phyloP scores from a whole-genome alignment of 164 flowering plant species.

The Umbellularia californica region DNA sequence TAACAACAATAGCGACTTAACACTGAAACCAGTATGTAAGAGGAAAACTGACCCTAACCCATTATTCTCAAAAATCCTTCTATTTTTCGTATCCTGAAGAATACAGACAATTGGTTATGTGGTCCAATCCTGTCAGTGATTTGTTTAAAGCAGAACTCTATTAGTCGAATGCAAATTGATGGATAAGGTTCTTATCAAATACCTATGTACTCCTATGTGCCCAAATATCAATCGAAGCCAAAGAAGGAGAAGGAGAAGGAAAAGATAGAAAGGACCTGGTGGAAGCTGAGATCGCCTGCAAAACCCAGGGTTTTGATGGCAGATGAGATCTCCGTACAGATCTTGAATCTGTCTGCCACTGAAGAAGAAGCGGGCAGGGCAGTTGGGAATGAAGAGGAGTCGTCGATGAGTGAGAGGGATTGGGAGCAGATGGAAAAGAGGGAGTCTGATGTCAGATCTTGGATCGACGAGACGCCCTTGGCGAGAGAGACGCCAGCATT shows the following conservation, averaged over 20 bases:
- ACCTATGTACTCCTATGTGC: background rate
- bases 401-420: slow-evolving; percentile 32
- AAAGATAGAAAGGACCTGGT: slow-evolving; percentile 39
- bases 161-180: background rate
- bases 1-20: no score
- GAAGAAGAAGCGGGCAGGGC: slow-evolving; percentile 35
- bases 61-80: no score
- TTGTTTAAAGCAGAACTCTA: background rate
- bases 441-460: slow-evolving; percentile 32
- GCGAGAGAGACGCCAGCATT: slow-evolving; percentile 51
- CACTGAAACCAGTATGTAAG: no score
- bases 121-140: background rate
- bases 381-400: slow-evolving; percentile 29
- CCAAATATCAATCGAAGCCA: no score
- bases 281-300: slow-evolving; percentile 57
- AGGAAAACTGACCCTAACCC: no score
- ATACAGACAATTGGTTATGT: no score
- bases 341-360: slow-evolving; percentile 46
- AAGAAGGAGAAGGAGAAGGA: background rate
- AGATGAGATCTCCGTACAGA: slow-evolving; percentile 54
- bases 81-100: no score
- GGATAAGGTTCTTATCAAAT: no score
- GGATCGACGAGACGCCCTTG: slow-evolving; percentile 33
- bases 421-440: slow-evolving; percentile 58
- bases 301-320: slow-evolving; percentile 48